Evolutionary conservation across 192 early-diverging fungal species (phyloP).

Genomic region (Podila epicladia): DNA sequence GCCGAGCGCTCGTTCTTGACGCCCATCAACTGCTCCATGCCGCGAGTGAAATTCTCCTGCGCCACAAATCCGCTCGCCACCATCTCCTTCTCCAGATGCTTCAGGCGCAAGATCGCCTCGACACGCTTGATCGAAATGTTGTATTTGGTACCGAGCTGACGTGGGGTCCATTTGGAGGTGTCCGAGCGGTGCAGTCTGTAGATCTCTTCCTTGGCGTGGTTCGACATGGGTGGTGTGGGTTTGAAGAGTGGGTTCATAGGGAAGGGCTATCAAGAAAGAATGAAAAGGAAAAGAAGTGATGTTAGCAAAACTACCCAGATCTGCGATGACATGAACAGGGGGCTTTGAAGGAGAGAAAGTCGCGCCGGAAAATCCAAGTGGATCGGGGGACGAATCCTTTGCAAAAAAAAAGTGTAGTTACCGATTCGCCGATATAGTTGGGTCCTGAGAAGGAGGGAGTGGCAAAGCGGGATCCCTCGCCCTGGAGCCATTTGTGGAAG

Average conservation of each 20-base stretch:
- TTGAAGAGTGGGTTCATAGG: conserved; percentile 91
- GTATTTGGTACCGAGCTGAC: conserved; percentile 75
- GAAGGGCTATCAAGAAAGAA: conserved; percentile 70
- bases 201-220: conserved; percentile 74
- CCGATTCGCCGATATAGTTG: conserved; percentile 42
- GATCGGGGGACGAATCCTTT: not conserved
- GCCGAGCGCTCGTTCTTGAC: conserved; percentile 47
- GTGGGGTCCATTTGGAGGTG: conserved; percentile 69
- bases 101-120: conserved; percentile 91
- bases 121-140: conserved; percentile 83
- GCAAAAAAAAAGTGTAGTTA: not conserved
- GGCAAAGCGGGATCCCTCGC: conserved; percentile 29
- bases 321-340: not conserved
- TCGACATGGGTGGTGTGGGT: conserved; percentile 77
- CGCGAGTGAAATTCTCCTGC: conserved; percentile 75
- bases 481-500: conserved; percentile 37
- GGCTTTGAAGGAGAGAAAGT: too few species aligned
- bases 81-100: conserved; percentile 81
- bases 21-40: conserved; percentile 89
- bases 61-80: conserved; percentile 64
- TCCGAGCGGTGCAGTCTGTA: conserved; percentile 73
- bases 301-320: not conserved
- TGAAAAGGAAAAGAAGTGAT: not conserved
- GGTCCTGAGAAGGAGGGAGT: conserved; percentile 35
- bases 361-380: not conserved